Evolutionary conservation across 495 filamentous ascomycete species (phyloP).

Genomic region (Articulospora tetracladia): DNA sequence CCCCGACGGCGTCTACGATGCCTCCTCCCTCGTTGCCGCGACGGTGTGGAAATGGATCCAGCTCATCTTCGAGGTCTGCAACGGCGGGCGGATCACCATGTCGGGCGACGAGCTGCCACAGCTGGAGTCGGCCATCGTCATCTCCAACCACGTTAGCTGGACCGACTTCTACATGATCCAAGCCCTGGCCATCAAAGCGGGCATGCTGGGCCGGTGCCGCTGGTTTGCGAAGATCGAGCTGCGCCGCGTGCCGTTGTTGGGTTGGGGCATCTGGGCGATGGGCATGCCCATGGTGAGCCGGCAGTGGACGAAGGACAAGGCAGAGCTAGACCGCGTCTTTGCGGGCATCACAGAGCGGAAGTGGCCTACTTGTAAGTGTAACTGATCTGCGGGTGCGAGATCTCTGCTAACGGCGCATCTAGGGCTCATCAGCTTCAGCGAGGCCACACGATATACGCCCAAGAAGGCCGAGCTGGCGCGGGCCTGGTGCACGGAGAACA

Average conservation of each 20-base stretch:
- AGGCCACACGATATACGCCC: constrained; percentile 51
- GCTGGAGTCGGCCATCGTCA: constrained; percentile 50
- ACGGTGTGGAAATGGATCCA: constrained; percentile 51
- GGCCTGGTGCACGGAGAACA: constrained; percentile 42
- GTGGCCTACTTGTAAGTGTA: constrained; percentile 52
- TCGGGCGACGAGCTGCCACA: constrained; percentile 43
- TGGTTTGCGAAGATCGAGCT: constrained; percentile 57
- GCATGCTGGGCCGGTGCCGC: constrained; percentile 53
- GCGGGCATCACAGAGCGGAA: constrained; percentile 37
- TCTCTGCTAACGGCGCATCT: constrained; percentile 8
- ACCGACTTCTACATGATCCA: constrained; percentile 60
- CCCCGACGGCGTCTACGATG: constrained; percentile 42
- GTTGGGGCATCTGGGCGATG: constrained; percentile 59
- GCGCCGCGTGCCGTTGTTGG: constrained; percentile 50
- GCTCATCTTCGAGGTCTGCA: constrained; percentile 42
- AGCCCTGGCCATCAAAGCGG: constrained; percentile 42
- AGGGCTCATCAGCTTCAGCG: constrained; percentile 58
- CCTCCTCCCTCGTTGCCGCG: constrained; percentile 45
- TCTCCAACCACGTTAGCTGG: constrained; percentile 56
- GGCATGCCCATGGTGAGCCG: constrained; percentile 56
- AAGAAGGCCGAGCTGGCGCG: constrained; percentile 45
- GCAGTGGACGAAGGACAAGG: constrained; percentile 49
- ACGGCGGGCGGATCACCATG: constrained; percentile 44
- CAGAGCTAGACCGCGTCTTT: constrained; percentile 51
- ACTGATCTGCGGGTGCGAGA: not conserved